phyloP scores from a whole-genome alignment of 2,329 filamentous ascomycete species.

The Seiridium unicorne region DNA sequence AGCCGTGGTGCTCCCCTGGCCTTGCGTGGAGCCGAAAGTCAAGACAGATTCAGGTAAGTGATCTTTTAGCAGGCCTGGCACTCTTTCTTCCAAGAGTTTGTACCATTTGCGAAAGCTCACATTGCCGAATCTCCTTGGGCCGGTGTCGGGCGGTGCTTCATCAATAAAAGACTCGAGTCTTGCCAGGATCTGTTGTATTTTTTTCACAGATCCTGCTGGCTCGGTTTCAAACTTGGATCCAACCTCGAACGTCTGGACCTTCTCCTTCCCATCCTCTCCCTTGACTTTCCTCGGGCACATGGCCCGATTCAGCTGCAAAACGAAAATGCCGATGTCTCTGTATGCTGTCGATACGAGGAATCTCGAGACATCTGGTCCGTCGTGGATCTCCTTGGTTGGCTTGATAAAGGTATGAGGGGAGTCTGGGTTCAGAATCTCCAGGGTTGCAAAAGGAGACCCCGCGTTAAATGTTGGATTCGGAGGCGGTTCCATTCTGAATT shows the following conservation, averaged over 20 bases:
- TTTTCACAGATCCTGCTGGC: constrained; percentile 53
- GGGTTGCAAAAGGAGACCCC: constrained; percentile 26
- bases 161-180: constrained; percentile 67
- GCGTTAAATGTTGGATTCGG: not conserved
- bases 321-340: constrained; percentile 79
- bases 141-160: constrained; percentile 79
- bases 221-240: constrained; percentile 41
- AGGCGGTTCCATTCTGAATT: constrained; percentile 2
- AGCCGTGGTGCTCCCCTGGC: constrained; percentile 39
- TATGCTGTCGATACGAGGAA: constrained; percentile 85
- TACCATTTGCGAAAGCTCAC: constrained; percentile 86
- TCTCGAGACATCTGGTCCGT: constrained; percentile 74
- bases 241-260: constrained; percentile 48
- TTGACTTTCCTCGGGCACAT: constrained; percentile 68
- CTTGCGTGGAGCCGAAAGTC: constrained; percentile 14
- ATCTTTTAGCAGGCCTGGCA: constrained; percentile 54
- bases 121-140: constrained; percentile 89
- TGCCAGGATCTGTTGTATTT: constrained; percentile 65
- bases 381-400: constrained; percentile 81
- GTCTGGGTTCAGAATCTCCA: constrained; percentile 48
- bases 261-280: constrained; percentile 33
- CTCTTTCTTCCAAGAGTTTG: constrained; percentile 61
- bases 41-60: constrained; percentile 45
- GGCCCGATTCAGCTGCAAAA: constrained; percentile 85
- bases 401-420: constrained; percentile 57